Conservation (phyloP, 495 filamentous ascomycete species). For the Daldinia loculata region DNA sequence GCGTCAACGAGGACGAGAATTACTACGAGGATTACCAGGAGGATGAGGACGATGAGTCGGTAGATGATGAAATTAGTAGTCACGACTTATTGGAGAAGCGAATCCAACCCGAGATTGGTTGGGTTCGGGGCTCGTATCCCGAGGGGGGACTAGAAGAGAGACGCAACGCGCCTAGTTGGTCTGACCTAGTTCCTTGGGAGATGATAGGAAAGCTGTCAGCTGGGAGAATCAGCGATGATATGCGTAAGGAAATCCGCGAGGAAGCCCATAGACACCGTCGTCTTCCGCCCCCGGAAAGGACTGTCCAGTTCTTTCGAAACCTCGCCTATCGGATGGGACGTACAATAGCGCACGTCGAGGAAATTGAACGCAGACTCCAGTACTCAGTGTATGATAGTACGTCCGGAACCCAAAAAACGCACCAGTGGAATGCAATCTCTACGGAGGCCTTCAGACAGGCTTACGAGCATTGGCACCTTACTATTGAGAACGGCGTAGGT, state of each 20-base stretch:
- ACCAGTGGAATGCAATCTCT: slow-evolving; percentile 39
- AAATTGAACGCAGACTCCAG: slow-evolving; percentile 34
- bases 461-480: slow-evolving; percentile 28
- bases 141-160: not conserved
- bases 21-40: no score
- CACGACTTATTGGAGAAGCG: not conserved
- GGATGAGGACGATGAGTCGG: not conserved
- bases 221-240: not conserved
- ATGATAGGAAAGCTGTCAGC: not conserved
- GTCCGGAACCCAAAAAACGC: not conserved
- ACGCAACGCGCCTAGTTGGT: slow-evolving; percentile 29
- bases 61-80: not conserved
- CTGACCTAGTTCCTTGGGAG: slow-evolving; percentile 18
- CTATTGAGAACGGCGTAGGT: slow-evolving; percentile 32
- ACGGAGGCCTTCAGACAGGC: slow-evolving; percentile 3
- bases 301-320: slow-evolving; percentile 44
- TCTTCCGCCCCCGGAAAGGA: slow-evolving; percentile 36
- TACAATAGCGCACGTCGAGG: slow-evolving; percentile 36
- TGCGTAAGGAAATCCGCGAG: not conserved
- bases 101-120: slow-evolving; percentile 11
- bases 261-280: not conserved
- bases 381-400: slow-evolving; percentile 3
- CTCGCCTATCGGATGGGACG: slow-evolving; percentile 44
- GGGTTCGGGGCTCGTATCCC: not conserved
- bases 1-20: no score